Conservation (phyloP, 768 basidiomycete genomes). For the Lentinula raphanica region DNA sequence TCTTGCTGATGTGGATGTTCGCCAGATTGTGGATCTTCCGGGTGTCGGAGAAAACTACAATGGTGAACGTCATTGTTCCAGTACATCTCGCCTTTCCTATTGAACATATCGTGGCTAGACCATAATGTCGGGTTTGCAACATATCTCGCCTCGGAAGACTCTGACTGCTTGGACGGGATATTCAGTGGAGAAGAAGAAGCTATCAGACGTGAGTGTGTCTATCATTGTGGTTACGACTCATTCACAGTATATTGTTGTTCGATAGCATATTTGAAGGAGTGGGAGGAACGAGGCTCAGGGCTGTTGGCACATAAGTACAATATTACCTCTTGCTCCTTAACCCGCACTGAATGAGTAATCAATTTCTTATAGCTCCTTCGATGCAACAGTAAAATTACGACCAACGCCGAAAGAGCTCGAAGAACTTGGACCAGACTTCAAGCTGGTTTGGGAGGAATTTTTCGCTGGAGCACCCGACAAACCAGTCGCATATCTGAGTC, state of each 20-base stretch:
- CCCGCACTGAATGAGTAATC: no score
- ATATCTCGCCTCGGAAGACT: conserved; percentile 24
- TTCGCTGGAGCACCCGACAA: conserved; percentile 32
- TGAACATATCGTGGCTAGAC: neutral
- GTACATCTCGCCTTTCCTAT: neutral
- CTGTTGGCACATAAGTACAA: conserved; percentile 6
- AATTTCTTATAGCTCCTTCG: conserved; percentile 33
- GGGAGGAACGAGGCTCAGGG: neutral
- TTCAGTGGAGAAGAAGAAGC: conserved; percentile 22
- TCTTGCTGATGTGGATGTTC: conserved; percentile 32
- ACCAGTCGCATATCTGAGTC: conserved; percentile 27
- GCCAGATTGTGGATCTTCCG: conserved; percentile 39
- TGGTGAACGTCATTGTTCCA: conserved; percentile 11
- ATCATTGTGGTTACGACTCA: neutral
- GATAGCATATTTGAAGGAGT: conserved; percentile 1
- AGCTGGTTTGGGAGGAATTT: conserved; percentile 26
- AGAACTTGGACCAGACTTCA: conserved; percentile 30
- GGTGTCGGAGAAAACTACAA: conserved; percentile 48
- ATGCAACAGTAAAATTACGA: conserved; percentile 35
- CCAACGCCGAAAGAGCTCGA: conserved; percentile 29
- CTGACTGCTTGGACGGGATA: conserved; percentile 28
- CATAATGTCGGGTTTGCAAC: conserved; percentile 19
- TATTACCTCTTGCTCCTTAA: no score
- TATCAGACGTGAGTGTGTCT: conserved; percentile 17
- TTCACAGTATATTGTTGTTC: neutral